These are phyloP conservation scores for Colletotrichum liaoningense DNA, from an alignment of 2,329 filamentous ascomycete species.

Conservation along the genomic window DNA sequence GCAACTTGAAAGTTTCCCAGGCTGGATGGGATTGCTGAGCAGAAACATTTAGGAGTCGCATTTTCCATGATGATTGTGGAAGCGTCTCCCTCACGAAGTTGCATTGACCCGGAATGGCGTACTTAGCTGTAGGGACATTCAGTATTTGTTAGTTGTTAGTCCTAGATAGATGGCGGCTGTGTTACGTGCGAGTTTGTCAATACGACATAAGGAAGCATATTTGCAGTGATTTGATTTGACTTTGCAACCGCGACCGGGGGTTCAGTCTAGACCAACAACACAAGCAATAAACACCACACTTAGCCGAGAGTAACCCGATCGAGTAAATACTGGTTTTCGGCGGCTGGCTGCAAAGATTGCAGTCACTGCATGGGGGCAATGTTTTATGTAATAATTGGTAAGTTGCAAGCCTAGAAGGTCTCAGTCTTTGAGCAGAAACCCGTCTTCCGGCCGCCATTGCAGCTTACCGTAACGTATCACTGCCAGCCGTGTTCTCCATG, in stretches of 20 bases:
- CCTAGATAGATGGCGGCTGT: background rate
- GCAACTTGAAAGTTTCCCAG: background rate
- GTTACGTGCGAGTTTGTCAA: background rate
- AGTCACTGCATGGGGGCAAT: background rate
- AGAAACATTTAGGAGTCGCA: background rate
- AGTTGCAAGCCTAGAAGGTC: background rate
- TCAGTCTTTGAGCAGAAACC: background rate
- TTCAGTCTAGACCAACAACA: background rate
- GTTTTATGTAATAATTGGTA: background rate
- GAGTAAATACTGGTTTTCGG: background rate
- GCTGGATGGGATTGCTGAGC: background rate
- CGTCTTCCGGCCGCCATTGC: too few species aligned
- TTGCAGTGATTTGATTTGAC: background rate
- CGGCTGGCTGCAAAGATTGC: background rate
- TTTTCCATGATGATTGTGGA: background rate
- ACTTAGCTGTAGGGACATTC: background rate
- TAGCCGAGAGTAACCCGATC: background rate
- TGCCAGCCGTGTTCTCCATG: too few species aligned
- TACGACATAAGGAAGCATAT: background rate
- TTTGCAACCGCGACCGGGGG: background rate
- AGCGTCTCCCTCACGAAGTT: too few species aligned
- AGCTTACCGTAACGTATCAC: background rate
- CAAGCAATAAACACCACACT: background rate
- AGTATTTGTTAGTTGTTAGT: background rate
- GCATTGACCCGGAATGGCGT: too few species aligned